Evolutionary conservation across 352 stramenopile species (phyloP).

Genomic region (Nothophytophthora sp.): DNA sequence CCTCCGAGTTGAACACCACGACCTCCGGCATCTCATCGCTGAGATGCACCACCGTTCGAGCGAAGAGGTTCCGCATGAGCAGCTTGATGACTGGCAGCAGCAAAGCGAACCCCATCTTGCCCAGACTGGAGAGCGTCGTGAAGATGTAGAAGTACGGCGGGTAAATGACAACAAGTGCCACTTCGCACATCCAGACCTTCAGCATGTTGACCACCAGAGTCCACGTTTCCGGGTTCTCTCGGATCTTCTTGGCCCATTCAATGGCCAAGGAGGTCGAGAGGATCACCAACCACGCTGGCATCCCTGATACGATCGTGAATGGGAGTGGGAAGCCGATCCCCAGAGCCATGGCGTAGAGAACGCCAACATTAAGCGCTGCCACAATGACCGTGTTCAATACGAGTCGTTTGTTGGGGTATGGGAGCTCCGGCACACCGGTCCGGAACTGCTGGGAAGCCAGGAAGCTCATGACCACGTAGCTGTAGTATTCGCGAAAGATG

Average conservation of each 20-base stretch:
- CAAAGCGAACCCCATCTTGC: conserved; percentile 11
- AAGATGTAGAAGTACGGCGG: conserved; percentile 28
- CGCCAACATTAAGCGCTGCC: not conserved
- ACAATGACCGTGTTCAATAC: conserved; percentile 4
- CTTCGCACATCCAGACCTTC: conserved; percentile 22
- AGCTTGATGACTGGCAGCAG: conserved; percentile 29
- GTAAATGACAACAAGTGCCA: conserved; percentile 16
- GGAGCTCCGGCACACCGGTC: conserved; percentile 6
- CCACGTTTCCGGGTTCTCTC: conserved; percentile 1
- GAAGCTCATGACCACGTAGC: conserved; percentile 18
- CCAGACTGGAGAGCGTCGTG: conserved; percentile 10
- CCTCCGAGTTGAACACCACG: conserved; percentile 22
- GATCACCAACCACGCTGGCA: conserved; percentile 7
- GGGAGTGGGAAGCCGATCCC: conserved; percentile 15
- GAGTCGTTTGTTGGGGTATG: conserved; percentile 2
- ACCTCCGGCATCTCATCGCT: conserved; percentile 24
- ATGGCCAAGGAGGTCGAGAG: conserved; percentile 2
- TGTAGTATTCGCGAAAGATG: conserved; percentile 15
- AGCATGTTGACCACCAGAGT: conserved; percentile 16
- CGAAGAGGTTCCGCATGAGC: conserved; percentile 22
- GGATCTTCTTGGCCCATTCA: conserved; percentile 8
- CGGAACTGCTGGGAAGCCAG: conserved; percentile 10
- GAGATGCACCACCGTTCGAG: conserved; percentile 13
- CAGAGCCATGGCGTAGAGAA: not conserved
- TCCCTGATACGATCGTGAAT: conserved; percentile 14